Evolutionary conservation across 2,329 filamentous ascomycete genomes (phyloP).

Genomic region (Diplodia intermedia): DNA sequence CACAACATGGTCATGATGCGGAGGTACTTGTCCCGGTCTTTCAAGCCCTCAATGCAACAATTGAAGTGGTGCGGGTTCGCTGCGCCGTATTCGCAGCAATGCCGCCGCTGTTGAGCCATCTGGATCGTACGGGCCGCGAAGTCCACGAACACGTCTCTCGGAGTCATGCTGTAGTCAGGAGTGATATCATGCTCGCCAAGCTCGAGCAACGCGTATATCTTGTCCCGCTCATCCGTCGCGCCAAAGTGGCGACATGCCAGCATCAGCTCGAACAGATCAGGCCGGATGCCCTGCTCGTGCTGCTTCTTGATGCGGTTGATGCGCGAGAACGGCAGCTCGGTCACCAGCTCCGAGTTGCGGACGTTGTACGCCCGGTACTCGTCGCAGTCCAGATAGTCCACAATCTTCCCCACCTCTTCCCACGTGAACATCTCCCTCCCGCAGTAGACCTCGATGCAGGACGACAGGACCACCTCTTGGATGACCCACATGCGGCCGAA

Average conservation of each 20-base stretch:
- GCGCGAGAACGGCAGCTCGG: conserved; percentile 29
- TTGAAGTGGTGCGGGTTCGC: conserved; percentile 18
- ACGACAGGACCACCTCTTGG: conserved; percentile 41
- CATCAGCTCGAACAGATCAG: conserved; percentile 30
- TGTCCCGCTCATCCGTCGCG: conserved; percentile 41
- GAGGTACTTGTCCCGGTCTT: conserved; percentile 24
- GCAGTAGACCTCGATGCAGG: conserved; percentile 24
- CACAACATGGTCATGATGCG: conserved; percentile 32
- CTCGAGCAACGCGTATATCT: conserved; percentile 42
- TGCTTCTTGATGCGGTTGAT: conserved; percentile 33
- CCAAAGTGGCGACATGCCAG: conserved; percentile 28
- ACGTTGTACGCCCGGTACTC: conserved; percentile 21
- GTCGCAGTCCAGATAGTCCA: conserved; percentile 25
- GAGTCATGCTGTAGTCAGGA: conserved; percentile 28
- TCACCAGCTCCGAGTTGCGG: conserved; percentile 11
- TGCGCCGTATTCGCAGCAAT: conserved; percentile 19
- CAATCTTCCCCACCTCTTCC: conserved; percentile 30
- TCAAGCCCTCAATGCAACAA: conserved; percentile 21
- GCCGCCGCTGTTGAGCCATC: conserved; percentile 15
- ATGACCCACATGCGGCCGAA: conserved; percentile 44
- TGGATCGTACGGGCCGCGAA: conserved; percentile 14
- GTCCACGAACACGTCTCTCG: conserved; percentile 26
- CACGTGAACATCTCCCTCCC: conserved; percentile 26
- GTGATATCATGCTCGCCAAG: conserved; percentile 33
- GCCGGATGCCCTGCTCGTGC: background rate